These are phyloP conservation scores for Lasiodiplodia sp. DNA, from an alignment of 2,329 filamentous ascomycete genomes.

Conservation along the genomic window DNA sequence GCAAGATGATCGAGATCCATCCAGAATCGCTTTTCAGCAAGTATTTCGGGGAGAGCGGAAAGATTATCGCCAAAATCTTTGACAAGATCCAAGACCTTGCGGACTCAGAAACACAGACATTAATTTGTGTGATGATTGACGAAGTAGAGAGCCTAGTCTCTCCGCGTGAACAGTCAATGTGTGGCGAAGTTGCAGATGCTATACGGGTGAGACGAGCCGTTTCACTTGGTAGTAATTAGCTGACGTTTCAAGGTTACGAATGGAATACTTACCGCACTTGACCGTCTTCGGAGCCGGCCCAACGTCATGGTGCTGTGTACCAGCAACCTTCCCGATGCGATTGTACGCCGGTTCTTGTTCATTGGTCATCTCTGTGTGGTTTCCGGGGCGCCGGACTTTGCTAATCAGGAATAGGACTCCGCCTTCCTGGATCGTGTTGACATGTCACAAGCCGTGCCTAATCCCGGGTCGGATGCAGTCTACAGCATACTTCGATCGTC, in stretches of 20 bases:
- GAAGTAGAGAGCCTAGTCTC: constrained; percentile 60
- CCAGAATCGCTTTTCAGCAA: constrained; percentile 55
- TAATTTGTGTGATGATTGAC: constrained; percentile 39
- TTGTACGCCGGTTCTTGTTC: constrained; percentile 34
- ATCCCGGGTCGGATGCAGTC: constrained; percentile 48
- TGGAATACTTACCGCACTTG: constrained; percentile 57
- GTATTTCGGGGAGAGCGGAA: constrained; percentile 57
- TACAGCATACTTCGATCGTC: constrained; percentile 59
- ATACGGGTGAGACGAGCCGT: constrained; percentile 45
- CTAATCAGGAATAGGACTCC: constrained; percentile 42
- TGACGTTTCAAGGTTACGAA: constrained; percentile 51
- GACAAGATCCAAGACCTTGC: constrained; percentile 46
- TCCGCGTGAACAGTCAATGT: constrained; percentile 49
- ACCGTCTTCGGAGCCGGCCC: constrained; percentile 49
- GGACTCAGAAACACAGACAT: constrained; percentile 31
- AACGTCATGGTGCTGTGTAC: constrained; percentile 60
- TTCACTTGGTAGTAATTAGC: background rate
- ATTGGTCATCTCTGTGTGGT: background rate
- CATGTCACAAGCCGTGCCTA: constrained; percentile 54
- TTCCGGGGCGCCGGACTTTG: background rate
- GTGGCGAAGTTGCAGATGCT: constrained; percentile 54
- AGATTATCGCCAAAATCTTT: constrained; percentile 53
- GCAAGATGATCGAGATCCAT: constrained; percentile 55
- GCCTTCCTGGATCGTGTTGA: constrained; percentile 60
- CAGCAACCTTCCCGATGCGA: constrained; percentile 55